Evolutionary conservation across 169 alveolate genomes (phyloP), one percentile per base, ranked within the genome.

Genomic region (Cryptosporidium felis): DNA sequence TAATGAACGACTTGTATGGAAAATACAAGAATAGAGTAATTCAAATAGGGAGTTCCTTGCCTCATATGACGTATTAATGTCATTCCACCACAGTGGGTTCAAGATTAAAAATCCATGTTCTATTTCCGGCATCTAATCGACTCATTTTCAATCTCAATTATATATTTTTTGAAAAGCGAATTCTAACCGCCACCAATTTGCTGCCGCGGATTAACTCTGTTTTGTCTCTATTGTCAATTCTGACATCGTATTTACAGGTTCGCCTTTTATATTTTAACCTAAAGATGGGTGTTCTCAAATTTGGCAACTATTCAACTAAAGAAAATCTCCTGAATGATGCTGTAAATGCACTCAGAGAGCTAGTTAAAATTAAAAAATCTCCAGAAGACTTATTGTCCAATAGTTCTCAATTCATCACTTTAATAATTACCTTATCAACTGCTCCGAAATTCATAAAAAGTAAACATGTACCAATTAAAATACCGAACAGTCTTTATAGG

Each of bases 221-320:
- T 65, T 65, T 65, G 81, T 65, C 81, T 65, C 81, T 45, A 47
- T 65, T 49, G 81, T 65, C 81, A 65, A n/a, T n/a, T n/a, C n/a
- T n/a, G n/a, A n/a, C n/a, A n/a, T n/a, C n/a, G n/a, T n/a, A n/a
- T n/a, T n/a, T n/a, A n/a, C n/a, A n/a, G n/a, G n/a, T n/a, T n/a
- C n/a, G n/a, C n/a, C n/a, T n/a, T n/a, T n/a, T n/a, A n/a, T n/a
- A n/a, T n/a, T n/a, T n/a, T n/a, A n/a, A n/a, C n/a, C n/a, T n/a
- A n/a, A n/a, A n/a, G n/a, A n/a, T n/a, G n/a, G n/a, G n/a, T n/a
- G n/a, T n/a, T n/a, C n/a, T n/a, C n/a, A n/a, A n/a, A n/a, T n/a
- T n/a, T n/a, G n/a, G n/a, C n/a, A n/a, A n/a, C n/a, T n/a, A n/a
- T n/a, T n/a, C n/a, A n/a, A n/a, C 61, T 16, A 46, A 30, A 9